Evolutionary conservation across 1,284 basidiomycete genomes (phyloP), one percentile per base, ranked within the genome.

Genomic region (Caloboletus inedulis): DNA sequence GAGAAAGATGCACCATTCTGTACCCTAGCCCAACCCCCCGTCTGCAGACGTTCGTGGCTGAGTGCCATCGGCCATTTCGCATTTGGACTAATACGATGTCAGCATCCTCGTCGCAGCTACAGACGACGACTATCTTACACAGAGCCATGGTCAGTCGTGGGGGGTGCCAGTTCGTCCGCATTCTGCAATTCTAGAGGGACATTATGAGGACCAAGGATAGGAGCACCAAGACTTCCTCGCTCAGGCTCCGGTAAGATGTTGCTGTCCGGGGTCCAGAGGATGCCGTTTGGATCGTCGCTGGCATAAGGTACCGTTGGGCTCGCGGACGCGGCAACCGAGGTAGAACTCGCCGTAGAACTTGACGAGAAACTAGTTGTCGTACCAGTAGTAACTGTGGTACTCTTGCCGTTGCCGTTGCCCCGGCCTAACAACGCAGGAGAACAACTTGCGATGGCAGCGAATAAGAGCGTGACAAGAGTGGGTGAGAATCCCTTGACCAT

Each of bases 41-140:
- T 27, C 25, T 27, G 25, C 25, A 27, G 25, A 27, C 78, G 74
- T 52, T 72, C 79, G 56, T 78, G 77, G 44, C 78, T 79, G n/a
- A 80, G 62, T 36, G 77, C 65, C 57, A 82, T 78, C 1, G 81
- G 73, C 82, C 82, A 84, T 56, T 81, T 82, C 52, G 70, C 68
- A 51, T 80, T 81, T 3, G 41, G 47, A 10, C 59, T 61, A 19
- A 18, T 23, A 41, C 7, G 16, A 27, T 3, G 34, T 59, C 14
- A 50, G 19, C 10, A 27, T 27, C 25, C 4, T 35, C 13, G 7
- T 30, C 36, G 7, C 14, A 23, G 12, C 8, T 6, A 27, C 25
- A 27, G 13, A 29, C 5, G 29, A 13, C 3, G n/a, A 21, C 31
- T 12, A 8, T 31, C 68, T 49, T 53, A 66, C 65, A 77, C 54